Evolutionary conservation across 2,329 filamentous ascomycete genomes (phyloP).

Genomic region (Hypoxylon sp.): DNA sequence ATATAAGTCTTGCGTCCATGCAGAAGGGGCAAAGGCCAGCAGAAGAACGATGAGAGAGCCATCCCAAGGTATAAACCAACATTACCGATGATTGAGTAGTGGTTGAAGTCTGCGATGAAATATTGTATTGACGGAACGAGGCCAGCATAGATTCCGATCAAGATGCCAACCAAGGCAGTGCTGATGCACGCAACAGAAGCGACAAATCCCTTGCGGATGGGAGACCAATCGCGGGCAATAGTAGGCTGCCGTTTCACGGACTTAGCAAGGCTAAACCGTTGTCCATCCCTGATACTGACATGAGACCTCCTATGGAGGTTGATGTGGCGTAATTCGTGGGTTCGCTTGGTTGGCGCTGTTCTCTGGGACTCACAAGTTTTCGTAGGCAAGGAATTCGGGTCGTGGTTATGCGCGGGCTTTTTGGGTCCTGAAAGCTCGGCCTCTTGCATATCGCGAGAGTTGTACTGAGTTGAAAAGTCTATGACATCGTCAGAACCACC

Average conservation of each 20-base stretch:
- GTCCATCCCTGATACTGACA: constrained; percentile 66
- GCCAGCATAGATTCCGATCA: constrained; percentile 83
- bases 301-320: constrained; percentile 67
- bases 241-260: constrained; percentile 73
- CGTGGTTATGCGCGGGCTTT: constrained; percentile 16
- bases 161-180: constrained; percentile 77
- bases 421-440: constrained; percentile 9
- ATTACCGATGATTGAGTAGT: constrained; percentile 79
- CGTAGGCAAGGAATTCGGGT: constrained; percentile 14
- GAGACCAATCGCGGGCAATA: constrained; percentile 80
- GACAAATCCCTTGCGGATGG: constrained; percentile 75
- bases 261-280: constrained; percentile 67
- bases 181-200: constrained; percentile 80
- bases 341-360: constrained; percentile 32
- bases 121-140: constrained; percentile 86
- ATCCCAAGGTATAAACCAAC: constrained; percentile 80
- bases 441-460: constrained; percentile 28
- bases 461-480: constrained; percentile 49
- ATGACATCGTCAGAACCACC: constrained; percentile 51
- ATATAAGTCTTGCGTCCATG: constrained; percentile 85
- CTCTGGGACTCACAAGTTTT: constrained; percentile 22
- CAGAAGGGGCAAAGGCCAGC: constrained; percentile 81
- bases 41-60: constrained; percentile 77
- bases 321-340: constrained; percentile 52
- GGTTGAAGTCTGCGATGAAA: constrained; percentile 77